These are phyloP conservation scores for Talaromyces sp. DNA, from an alignment of 2,329 filamentous ascomycete species.

Conservation along the genomic window DNA sequence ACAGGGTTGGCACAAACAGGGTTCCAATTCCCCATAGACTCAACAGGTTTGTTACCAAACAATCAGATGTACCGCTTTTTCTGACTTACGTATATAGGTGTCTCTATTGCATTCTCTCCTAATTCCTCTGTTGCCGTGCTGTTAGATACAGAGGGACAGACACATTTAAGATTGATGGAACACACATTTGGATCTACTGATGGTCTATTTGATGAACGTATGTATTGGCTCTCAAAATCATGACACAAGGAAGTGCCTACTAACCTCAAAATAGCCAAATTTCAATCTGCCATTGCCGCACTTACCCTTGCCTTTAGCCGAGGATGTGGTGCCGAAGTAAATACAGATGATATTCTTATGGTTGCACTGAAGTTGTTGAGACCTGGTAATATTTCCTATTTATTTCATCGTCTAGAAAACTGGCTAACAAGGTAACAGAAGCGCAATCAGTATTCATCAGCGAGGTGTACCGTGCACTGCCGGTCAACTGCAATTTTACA, in stretches of 20 bases:
- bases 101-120: conserved; percentile 48
- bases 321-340: conserved; percentile 50
- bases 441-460: conserved; percentile 66
- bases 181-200: conserved; percentile 43
- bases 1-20: conserved; percentile 75
- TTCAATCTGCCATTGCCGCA: conserved; percentile 61
- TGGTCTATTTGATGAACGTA: conserved; percentile 43
- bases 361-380: conserved; percentile 58
- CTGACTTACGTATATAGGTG: conserved; percentile 30
- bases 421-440: conserved; percentile 43
- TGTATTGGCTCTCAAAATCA: no score
- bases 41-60: conserved; percentile 58
- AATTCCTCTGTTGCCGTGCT: conserved; percentile 45
- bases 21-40: conserved; percentile 69
- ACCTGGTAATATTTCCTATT: conserved; percentile 41
- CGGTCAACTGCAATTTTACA: conserved; percentile 78
- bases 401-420: conserved; percentile 34
- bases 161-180: conserved; percentile 42
- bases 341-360: conserved; percentile 73
- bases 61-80: not conserved
- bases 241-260: no score
- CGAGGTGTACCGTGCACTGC: conserved; percentile 70
- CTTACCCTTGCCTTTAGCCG: conserved; percentile 59
- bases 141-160: conserved; percentile 43
- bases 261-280: conserved; percentile 35